These are phyloP conservation scores for Dothideomycetes sp. DNA, from an alignment of 2,329 filamentous ascomycete species.

Conservation along the genomic window DNA sequence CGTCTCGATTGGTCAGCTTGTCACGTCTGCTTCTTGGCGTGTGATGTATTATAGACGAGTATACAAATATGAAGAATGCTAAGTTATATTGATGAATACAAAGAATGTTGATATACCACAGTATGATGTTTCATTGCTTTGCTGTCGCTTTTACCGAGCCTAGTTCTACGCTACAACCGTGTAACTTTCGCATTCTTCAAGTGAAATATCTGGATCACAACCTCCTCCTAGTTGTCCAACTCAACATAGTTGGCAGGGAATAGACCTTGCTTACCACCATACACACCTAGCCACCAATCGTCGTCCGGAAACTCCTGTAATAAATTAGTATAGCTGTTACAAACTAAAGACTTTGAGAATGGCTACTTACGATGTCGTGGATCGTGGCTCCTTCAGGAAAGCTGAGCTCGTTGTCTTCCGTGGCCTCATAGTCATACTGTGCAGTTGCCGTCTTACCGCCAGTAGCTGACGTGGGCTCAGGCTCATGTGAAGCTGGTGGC, in stretches of 20 bases:
- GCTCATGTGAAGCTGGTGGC: constrained; percentile 24
- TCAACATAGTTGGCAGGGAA: constrained; percentile 53
- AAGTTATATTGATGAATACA: too few species aligned
- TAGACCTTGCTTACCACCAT: constrained; percentile 65
- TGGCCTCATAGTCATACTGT: constrained; percentile 91
- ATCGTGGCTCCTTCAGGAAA: constrained; percentile 86
- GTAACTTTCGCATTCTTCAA: not conserved
- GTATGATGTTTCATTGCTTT: too few species aligned
- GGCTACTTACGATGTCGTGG: constrained; percentile 56
- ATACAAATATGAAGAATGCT: too few species aligned
- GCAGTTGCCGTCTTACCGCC: constrained; percentile 58
- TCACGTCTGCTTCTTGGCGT: too few species aligned
- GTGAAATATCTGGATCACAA: not conserved
- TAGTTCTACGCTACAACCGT: not conserved
- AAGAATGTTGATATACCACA: too few species aligned
- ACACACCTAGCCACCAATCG: constrained; percentile 96
- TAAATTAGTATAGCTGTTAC: constrained; percentile 24
- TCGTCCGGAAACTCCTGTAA: constrained; percentile 85
- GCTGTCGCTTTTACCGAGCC: too few species aligned
- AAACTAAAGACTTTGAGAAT: not conserved
- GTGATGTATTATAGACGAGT: too few species aligned
- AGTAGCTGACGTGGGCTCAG: constrained; percentile 23
- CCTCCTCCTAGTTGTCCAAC: constrained; percentile 28
- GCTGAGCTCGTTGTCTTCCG: constrained; percentile 77
- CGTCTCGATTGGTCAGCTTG: too few species aligned